Percentiles rank a stretch among this genome's conserved stretches.
phyloP scores from a whole-genome alignment of 2,329 filamentous ascomycete genomes.

The Aspergillus brasiliensis region DNA sequence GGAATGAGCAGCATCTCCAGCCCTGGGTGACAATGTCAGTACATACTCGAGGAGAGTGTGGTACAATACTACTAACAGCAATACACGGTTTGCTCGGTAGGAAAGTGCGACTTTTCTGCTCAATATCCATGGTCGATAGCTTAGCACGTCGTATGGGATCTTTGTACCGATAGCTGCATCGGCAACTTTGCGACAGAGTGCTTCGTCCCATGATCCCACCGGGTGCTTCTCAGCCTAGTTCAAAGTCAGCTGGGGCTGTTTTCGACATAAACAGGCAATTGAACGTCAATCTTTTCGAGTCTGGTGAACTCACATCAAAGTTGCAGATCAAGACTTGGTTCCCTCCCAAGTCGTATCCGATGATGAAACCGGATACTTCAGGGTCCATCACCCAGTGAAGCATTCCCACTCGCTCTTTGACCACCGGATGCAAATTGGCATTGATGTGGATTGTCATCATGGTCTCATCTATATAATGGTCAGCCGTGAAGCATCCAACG shows the following conservation, averaged over 20 bases:
- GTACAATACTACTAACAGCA: slow-evolving; percentile 37
- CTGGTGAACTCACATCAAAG: slow-evolving; percentile 39
- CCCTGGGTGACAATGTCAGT: slow-evolving; percentile 24
- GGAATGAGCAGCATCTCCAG: slow-evolving; percentile 59
- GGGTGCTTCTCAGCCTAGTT: slow-evolving; percentile 37
- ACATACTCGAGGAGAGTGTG: not conserved
- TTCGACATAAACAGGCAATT: not conserved
- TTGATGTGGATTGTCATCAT: slow-evolving; percentile 54
- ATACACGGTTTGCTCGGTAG: slow-evolving; percentile 40
- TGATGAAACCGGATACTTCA: slow-evolving; percentile 47
- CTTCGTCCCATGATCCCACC: slow-evolving; percentile 39
- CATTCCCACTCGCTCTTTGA: slow-evolving; percentile 46
- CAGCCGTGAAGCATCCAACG: not conserved
- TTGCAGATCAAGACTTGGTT: slow-evolving; percentile 51
- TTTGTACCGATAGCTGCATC: slow-evolving; percentile 28
- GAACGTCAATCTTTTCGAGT: not conserved
- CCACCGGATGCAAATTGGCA: slow-evolving; percentile 42
- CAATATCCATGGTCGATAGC: slow-evolving; percentile 46
- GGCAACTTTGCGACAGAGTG: slow-evolving; percentile 35
- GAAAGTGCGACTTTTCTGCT: slow-evolving; percentile 45
- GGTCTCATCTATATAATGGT: slow-evolving; percentile 39
- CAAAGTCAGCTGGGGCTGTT: not conserved
- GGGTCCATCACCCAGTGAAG: slow-evolving; percentile 51
- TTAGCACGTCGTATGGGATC: slow-evolving; percentile 43
- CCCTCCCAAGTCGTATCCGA: slow-evolving; percentile 45